These are phyloP conservation scores for Davidsoniella australis DNA, from an alignment of 2,329 filamentous ascomycete species.

Conservation along the genomic window DNA sequence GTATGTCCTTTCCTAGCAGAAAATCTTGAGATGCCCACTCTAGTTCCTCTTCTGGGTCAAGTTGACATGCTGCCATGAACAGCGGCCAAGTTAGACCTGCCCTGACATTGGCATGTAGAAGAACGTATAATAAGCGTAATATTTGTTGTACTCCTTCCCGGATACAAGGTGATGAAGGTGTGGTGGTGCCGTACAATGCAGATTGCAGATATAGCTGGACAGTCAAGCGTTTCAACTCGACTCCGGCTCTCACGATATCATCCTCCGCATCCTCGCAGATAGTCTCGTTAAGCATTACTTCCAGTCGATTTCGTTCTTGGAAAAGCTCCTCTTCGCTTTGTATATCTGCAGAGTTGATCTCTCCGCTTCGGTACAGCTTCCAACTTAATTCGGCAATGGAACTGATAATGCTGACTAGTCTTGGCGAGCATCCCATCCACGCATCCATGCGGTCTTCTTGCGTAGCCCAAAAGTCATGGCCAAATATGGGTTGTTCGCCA, in stretches of 20 bases:
- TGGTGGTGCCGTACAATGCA: constrained; percentile 23
- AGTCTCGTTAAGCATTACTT: too few species aligned
- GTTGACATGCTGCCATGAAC: constrained; percentile 26
- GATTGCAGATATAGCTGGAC: constrained; percentile 26
- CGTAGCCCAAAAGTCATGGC: constrained; percentile 25
- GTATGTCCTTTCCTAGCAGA: constrained; percentile 6
- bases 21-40: constrained; percentile 16
- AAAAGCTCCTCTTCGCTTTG: too few species aligned
- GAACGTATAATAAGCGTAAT: constrained; percentile 19
- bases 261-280: constrained; percentile 13
- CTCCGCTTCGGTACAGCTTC: constrained; percentile 17
- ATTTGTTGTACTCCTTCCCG: constrained; percentile 19
- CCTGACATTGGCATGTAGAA: constrained; percentile 19
- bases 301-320: too few species aligned
- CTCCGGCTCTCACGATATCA: constrained; percentile 19
- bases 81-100: constrained; percentile 25
- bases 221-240: constrained; percentile 25
- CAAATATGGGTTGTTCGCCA: constrained; percentile 25
- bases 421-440: constrained; percentile 28
- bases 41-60: constrained; percentile 22
- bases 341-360: too few species aligned
- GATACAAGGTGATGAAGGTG: constrained; percentile 19
- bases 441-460: constrained; percentile 21
- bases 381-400: constrained; percentile 26
- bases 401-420: constrained; percentile 24